Evolutionary conservation across 1,139 yeast species (phyloP).

Genomic region (Taphrina sp.): DNA sequence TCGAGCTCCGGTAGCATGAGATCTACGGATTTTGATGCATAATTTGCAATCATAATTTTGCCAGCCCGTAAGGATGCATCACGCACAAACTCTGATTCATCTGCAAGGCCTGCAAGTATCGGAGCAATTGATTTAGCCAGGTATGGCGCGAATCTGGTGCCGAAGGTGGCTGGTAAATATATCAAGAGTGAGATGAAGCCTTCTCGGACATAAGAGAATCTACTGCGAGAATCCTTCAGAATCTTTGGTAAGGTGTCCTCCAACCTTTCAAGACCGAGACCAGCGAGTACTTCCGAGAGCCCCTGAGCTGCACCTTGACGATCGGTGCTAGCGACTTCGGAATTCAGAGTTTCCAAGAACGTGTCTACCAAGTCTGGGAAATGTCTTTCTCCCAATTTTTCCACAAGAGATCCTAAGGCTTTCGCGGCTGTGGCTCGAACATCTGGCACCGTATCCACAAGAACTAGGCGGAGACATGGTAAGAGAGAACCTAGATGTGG

Average conservation of each 20-base stretch:
- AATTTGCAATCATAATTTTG: constrained; percentile 82
- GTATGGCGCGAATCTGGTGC: constrained; percentile 87
- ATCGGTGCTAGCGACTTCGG: constrained; percentile 82
- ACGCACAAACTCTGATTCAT: constrained; percentile 77
- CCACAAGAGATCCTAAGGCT: constrained; percentile 94
- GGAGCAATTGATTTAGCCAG: constrained; percentile 83
- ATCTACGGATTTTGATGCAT: constrained; percentile 91
- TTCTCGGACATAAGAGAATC: constrained; percentile 73
- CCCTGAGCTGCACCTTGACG: constrained; percentile 98
- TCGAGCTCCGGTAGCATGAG: constrained; percentile 90
- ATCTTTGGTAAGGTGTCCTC: constrained; percentile 85
- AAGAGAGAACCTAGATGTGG: constrained; percentile 80
- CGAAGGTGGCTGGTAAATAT: constrained; percentile 92
- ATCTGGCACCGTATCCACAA: constrained; percentile 98
- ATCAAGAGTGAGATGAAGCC: constrained; percentile 89
- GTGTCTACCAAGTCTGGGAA: constrained; percentile 91
- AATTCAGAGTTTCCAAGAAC: constrained; percentile 70
- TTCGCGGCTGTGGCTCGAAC: constrained; percentile 97
- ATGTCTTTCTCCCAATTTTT: constrained; percentile 90
- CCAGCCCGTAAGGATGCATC: constrained; percentile 93
- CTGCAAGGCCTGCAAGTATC: constrained; percentile 86
- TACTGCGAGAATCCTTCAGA: constrained; percentile 65
- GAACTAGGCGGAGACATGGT: constrained; percentile 80
- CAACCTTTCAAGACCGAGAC: constrained; percentile 79
- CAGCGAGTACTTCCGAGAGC: constrained; percentile 86